A percentile compares a stretch with the other conserved stretches of the same genome.
phyloP scores from a whole-genome alignment of 1,284 basidiomycete genomes.

The Apiotrichum mycotoxinovorans region DNA sequence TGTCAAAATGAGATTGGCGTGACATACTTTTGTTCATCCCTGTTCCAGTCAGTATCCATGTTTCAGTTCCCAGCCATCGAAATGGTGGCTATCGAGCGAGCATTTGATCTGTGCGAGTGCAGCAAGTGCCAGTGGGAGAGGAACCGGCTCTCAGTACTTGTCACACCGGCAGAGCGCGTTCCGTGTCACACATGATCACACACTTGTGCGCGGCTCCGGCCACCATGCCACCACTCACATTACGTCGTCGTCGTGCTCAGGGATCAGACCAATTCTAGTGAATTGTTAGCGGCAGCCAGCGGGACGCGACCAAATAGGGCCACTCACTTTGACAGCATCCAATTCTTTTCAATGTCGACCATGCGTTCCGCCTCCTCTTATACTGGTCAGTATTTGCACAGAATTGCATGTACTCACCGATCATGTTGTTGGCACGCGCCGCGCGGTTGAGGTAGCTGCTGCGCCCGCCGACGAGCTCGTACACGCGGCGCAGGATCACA shows the following conservation, averaged over 20 bases:
- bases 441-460: conserved; percentile 70
- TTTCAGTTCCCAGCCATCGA: not conserved
- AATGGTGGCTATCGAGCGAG: not conserved
- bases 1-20: not conserved
- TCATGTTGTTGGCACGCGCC: conserved; percentile 59
- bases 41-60: conserved; percentile 11
- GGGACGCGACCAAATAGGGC: not conserved
- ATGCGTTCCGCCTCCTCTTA: conserved; percentile 60
- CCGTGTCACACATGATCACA: no score
- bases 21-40: conserved; percentile 65
- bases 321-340: conserved; percentile 60
- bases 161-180: no score
- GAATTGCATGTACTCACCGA: conserved; percentile 35
- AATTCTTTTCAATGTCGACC: conserved; percentile 68
- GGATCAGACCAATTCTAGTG: conserved; percentile 58
- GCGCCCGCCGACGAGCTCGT: conserved; percentile 68
- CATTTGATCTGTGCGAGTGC: no score
- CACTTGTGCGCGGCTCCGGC: no score
- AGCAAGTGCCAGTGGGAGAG: no score
- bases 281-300: not conserved
- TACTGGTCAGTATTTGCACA: not conserved
- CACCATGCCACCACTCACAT: no score
- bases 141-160: no score
- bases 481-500: conserved; percentile 55
- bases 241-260: conserved; percentile 79